phyloP scores from a whole-genome alignment of 2,329 filamentous ascomycete genomes.

The Hypoxylon sp. region DNA sequence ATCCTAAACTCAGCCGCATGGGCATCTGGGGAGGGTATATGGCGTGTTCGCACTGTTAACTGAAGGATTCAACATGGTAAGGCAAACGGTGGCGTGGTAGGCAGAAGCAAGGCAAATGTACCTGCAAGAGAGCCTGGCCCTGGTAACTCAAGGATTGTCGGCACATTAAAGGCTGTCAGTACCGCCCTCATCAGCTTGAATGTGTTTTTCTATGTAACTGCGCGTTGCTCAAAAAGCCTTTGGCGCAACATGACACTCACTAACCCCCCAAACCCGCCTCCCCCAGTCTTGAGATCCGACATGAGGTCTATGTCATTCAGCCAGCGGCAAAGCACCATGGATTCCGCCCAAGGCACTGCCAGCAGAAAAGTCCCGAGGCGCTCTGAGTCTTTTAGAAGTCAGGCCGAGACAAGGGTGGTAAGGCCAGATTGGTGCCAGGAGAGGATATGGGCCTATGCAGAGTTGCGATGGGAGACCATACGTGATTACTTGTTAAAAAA shows the following conservation, averaged over 20 bases:
- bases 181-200: no score
- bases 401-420: not conserved
- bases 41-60: no score
- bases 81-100: no score
- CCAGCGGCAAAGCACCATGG: not conserved
- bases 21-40: no score
- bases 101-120: constrained; percentile 12
- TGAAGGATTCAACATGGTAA: no score
- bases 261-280: not conserved
- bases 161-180: not conserved
- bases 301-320: not conserved
- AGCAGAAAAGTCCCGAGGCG: not conserved
- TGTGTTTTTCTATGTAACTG: no score
- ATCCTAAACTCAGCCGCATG: no score
- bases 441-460: not conserved
- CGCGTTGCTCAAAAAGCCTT: no score
- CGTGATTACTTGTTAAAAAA: not conserved
- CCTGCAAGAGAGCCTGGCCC: not conserved
- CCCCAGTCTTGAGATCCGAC: not conserved
- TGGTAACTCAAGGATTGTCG: not conserved
- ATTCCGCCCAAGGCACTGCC: not conserved
- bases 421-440: constrained; percentile 1
- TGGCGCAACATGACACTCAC: not conserved
- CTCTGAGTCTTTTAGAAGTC: not conserved
- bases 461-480: constrained; percentile 5